phyloP scores from a whole-genome alignment of 1,284 basidiomycete genomes.

The Apiotrichum sp. region DNA sequence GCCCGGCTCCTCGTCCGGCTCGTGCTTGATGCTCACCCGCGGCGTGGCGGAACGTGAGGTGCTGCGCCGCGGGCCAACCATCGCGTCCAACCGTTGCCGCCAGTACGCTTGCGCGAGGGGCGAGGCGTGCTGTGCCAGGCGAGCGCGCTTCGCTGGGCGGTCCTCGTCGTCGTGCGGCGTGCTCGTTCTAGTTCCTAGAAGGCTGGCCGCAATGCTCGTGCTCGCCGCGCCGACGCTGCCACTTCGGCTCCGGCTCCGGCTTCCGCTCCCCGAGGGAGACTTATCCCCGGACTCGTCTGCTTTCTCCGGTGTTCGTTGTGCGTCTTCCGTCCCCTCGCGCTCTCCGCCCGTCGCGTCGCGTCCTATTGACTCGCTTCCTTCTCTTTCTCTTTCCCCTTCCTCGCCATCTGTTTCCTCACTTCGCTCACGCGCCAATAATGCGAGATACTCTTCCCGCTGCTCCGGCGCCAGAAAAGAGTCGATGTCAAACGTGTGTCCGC shows the following conservation, averaged over 20 bases:
- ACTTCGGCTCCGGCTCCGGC: too few species aligned
- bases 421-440: constrained; percentile 4
- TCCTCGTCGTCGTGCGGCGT: not conserved
- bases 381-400: too few species aligned
- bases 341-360: not conserved
- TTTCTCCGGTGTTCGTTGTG: too few species aligned
- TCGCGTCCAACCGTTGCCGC: constrained; percentile 9
- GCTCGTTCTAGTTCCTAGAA: too few species aligned
- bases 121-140: constrained; percentile 1
- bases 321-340: too few species aligned
- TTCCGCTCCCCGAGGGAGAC: too few species aligned
- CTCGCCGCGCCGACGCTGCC: too few species aligned
- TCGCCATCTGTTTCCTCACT: not conserved
- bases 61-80: not conserved
- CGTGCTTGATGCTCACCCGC: constrained; percentile 5
- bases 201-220: too few species aligned
- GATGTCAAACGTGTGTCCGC: constrained; percentile 33
- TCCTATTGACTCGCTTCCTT: too few species aligned
- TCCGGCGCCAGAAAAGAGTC: constrained; percentile 25
- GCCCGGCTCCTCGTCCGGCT: not conserved
- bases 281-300: too few species aligned
- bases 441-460: constrained; percentile 27
- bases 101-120: constrained; percentile 14
- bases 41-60: not conserved
- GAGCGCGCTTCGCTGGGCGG: constrained; percentile 2